Evolutionary conservation across 352 stramenopile genomes (phyloP).

Genomic region (Pythium rishiriense): DNA sequence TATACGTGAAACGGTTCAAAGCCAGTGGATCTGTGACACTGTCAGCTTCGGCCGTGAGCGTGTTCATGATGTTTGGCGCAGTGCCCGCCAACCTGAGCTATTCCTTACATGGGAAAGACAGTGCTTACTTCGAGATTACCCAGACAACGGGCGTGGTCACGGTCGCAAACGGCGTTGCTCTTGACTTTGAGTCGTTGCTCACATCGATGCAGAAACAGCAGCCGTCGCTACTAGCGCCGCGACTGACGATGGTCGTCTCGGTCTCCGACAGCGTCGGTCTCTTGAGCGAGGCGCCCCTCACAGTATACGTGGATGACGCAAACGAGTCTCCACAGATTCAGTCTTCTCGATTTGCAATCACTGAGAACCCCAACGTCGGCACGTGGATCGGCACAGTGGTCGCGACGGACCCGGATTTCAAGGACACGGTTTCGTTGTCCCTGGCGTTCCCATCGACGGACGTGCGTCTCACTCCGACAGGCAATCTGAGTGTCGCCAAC

Average conservation of each 20-base stretch:
- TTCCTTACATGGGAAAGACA: conserved; percentile 14
- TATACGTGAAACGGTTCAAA: conserved; percentile 24
- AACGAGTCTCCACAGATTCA: conserved; percentile 46
- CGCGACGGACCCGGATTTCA: conserved; percentile 37
- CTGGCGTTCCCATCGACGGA: conserved; percentile 34
- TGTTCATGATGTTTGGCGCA: conserved; percentile 23
- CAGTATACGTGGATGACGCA: conserved; percentile 48
- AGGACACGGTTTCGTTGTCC: conserved; percentile 34
- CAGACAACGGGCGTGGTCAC: conserved; percentile 24
- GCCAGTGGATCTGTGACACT: conserved; percentile 5
- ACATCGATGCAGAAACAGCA: conserved; percentile 32
- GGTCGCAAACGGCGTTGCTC: conserved; percentile 14
- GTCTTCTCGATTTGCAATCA: conserved; percentile 38
- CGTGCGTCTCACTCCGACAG: conserved; percentile 36
- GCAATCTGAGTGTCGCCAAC: conserved; percentile 44
- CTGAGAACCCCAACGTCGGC: conserved; percentile 46
- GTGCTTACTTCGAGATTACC: conserved; percentile 19
- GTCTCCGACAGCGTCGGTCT: conserved; percentile 41
- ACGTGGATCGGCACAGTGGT: conserved; percentile 41
- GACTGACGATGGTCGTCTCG: conserved; percentile 24
- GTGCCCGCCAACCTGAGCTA: conserved; percentile 19
- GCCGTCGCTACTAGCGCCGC: conserved; percentile 1
- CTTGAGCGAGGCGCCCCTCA: conserved; percentile 36
- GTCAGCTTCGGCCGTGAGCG: conserved; percentile 1
- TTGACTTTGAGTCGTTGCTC: conserved; percentile 46